Percentiles rank a stretch among this genome's conserved stretches.
phyloP scores from a whole-genome alignment of 192 early-diverging fungal species.

The Allomyces macrogynus region DNA sequence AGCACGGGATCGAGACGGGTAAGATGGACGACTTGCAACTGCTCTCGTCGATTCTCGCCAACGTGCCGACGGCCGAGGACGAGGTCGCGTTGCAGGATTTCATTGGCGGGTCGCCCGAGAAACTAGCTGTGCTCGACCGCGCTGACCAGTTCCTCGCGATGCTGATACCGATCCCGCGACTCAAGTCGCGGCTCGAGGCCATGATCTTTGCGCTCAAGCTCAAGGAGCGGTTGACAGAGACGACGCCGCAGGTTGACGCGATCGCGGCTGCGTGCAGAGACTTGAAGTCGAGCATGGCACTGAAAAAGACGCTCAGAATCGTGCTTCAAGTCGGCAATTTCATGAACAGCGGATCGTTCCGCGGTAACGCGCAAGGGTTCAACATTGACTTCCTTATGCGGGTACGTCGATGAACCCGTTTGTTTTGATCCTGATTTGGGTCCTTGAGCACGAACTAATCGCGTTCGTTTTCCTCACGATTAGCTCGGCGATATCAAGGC shows the following conservation, averaged over 20 bases:
- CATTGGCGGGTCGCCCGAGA: neutral
- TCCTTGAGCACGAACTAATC: too few species aligned
- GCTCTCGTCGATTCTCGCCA: neutral
- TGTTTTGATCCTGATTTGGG: too few species aligned
- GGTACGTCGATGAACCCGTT: neutral
- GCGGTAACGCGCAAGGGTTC: constrained; percentile 3
- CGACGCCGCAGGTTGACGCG: neutral
- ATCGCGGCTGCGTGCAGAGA: neutral
- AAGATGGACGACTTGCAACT: neutral
- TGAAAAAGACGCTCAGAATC: constrained; percentile 1
- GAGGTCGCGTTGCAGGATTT: neutral
- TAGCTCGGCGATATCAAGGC: constrained; percentile 1
- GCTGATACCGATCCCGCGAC: neutral
- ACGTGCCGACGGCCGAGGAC: constrained; percentile 1
- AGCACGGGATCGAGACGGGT: neutral
- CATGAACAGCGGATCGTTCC: constrained; percentile 3
- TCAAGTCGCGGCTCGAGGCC: constrained; percentile 1
- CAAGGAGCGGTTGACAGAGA: neutral
- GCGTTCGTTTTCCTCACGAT: too few species aligned
- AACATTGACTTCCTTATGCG: neutral
- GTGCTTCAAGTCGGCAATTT: constrained; percentile 1
- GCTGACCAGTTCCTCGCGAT: neutral
- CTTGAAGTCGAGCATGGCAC: neutral
- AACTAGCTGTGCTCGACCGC: neutral
- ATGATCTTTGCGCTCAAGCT: neutral